These are phyloP conservation scores for Senna tora DNA, from an alignment of 306 rosid genomes.

Conservation along the genomic window DNA sequence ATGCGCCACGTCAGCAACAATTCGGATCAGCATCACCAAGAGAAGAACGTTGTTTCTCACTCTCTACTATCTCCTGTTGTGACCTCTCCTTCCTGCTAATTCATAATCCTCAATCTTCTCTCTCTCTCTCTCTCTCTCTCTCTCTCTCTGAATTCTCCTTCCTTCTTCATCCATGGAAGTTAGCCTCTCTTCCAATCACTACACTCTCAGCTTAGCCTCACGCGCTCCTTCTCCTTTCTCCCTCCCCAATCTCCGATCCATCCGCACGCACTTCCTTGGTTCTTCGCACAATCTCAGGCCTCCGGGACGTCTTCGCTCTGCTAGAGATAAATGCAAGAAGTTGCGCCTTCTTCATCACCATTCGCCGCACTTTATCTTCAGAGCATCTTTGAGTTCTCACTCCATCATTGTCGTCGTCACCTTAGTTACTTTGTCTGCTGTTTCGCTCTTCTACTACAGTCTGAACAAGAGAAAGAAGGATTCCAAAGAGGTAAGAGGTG, in stretches of 20 bases:
- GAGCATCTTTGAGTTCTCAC: constrained; percentile 61
- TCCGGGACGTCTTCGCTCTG: constrained; percentile 48
- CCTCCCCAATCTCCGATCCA: constrained; percentile 40
- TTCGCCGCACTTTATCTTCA: constrained; percentile 59
- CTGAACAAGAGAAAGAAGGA: constrained; percentile 50
- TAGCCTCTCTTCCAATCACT: constrained; percentile 57
- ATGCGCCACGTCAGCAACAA: constrained; percentile 44
- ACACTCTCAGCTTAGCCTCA: constrained; percentile 46
- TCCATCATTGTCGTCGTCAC: constrained; percentile 56
- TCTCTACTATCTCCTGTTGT: too few species aligned
- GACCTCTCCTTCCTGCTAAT: constrained; percentile 45
- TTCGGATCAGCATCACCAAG: constrained; percentile 36
- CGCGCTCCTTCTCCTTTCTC: constrained; percentile 42
- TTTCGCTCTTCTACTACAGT: constrained; percentile 58
- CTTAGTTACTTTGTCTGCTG: constrained; percentile 70
- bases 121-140: constrained; percentile 22
- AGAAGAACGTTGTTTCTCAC: not conserved
- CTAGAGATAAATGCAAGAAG: constrained; percentile 31
- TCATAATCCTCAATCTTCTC: constrained; percentile 24
- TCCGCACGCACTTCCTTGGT: constrained; percentile 66
- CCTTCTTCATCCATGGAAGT: constrained; percentile 60
- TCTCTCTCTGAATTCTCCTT: not conserved
- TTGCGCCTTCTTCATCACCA: constrained; percentile 37
- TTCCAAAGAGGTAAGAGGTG: constrained; percentile 49
- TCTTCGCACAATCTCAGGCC: constrained; percentile 56